Evolutionary conservation across 2,329 filamentous ascomycete species (phyloP), one percentile per base, ranked within the genome.

Genomic region (Botrytis elliptica): DNA sequence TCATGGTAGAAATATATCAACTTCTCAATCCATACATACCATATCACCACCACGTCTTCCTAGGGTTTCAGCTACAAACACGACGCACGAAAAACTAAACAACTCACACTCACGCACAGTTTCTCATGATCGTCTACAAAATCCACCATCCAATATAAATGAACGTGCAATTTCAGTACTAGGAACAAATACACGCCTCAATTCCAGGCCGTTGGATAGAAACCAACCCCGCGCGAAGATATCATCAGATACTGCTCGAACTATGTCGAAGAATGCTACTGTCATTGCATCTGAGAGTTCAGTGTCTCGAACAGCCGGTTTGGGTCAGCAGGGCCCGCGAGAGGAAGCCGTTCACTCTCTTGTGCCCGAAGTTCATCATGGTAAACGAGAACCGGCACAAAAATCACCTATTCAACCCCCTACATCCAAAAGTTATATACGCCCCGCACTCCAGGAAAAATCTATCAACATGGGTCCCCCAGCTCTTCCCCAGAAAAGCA

Each of bases 401-500:
- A 57, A 33, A 25, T 20, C 36, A 4, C 33, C 59, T 10, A 20
- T 42, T 25, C 33, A 65, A 46, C 25, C 46, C 22, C 33, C 62
- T 9, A 38, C 18, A 25, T 36, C 36, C 12, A 38, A 22, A 25
- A 12, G 33, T 5, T 29, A 36, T 36, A 14, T 36, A 2, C 72
- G 70, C 55, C 60, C 70, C 29, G 33, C 55, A 52, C 73, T 77
- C 6, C 68, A 64, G 68, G 73, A 74, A 55, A 69, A 67, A 14
- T 75, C 78, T 25, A 52, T 52, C 33, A 79, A 78, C 38, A 79
- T 78, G 75, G 76, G 75, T 9, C 76, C 78, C 3, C 77, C 75
- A 55, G 33, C 66, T 44, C 57, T 77, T 44, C 76, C 75, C 3
- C 29, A 18, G 22, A 71, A 46, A 71, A 40, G 7, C 16, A 71